A percentile compares a stretch with the other conserved stretches of the same genome.
Conservation (phyloP, 2,329 filamentous ascomycete species). For the Drechslerella dactyloides region DNA sequence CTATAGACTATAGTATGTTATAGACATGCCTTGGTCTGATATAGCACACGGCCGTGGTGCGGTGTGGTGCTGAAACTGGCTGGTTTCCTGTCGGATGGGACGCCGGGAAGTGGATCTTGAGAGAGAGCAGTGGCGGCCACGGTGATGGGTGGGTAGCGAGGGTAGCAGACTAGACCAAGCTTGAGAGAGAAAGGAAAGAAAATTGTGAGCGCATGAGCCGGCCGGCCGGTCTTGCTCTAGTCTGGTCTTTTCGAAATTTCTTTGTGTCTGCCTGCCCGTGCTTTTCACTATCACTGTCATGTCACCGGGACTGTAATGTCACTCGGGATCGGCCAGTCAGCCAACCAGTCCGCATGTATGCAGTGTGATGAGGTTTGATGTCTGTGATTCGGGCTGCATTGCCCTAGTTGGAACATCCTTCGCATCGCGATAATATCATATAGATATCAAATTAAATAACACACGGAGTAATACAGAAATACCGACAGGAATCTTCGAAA, state of each 20-base stretch:
- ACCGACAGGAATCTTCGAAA: too few species aligned
- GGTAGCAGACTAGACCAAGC: too few species aligned
- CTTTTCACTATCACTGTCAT: neutral
- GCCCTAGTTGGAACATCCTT: neutral
- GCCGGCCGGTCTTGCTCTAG: too few species aligned
- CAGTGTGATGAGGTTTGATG: neutral
- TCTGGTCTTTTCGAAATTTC: too few species aligned
- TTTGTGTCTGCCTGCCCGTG: too few species aligned
- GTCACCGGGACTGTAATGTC: conserved; percentile 3
- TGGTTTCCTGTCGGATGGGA: conserved; percentile 28
- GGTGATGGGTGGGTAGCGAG: conserved; percentile 9
- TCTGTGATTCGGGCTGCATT: neutral
- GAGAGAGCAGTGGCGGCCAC: conserved; percentile 11
- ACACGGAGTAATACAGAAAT: too few species aligned
- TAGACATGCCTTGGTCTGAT: conserved; percentile 6
- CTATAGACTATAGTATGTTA: neutral
- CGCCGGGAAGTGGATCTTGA: conserved; percentile 36
- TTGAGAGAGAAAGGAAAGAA: neutral
- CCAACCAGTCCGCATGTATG: neutral
- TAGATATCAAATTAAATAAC: neutral
- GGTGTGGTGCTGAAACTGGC: conserved; percentile 27
- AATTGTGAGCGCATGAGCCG: neutral
- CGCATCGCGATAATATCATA: neutral
- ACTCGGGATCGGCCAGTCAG: neutral
- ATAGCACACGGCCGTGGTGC: conserved; percentile 28